Conservation (phyloP, 1,139 yeast genomes). For the Lodderomyces elongisporus region DNA sequence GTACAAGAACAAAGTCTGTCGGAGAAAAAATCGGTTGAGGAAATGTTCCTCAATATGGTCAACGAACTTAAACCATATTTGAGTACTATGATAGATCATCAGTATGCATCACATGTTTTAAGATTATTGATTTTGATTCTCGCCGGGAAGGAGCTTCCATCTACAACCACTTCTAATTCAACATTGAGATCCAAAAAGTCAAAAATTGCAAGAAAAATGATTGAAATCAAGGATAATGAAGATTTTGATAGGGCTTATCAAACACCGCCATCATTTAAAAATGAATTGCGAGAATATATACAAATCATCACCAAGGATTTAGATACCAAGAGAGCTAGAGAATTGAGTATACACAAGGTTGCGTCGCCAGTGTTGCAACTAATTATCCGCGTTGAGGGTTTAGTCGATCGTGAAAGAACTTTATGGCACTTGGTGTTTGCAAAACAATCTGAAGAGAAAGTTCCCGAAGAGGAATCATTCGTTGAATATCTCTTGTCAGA, state of each 20-base stretch:
- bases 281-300: conserved; percentile 48
- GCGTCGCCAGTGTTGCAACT: conserved; percentile 89
- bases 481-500: conserved; percentile 82
- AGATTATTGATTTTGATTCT: conserved; percentile 67
- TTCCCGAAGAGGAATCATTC: conserved; percentile 69
- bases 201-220: conserved; percentile 88
- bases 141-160: conserved; percentile 78
- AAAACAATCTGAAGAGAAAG: conserved; percentile 41
- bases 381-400: conserved; percentile 75
- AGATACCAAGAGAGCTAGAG: conserved; percentile 52
- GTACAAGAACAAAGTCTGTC: conserved; percentile 29
- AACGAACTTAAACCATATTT: conserved; percentile 63
- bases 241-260: conserved; percentile 65
- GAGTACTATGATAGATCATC: conserved; percentile 59
- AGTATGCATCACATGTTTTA: conserved; percentile 84
- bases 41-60: conserved; percentile 56
- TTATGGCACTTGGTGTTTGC: conserved; percentile 57
- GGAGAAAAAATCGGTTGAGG: conserved; percentile 54
- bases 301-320: conserved; percentile 34
- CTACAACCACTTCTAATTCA: conserved; percentile 66
- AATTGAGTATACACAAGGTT: conserved; percentile 68
- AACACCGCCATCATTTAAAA: conserved; percentile 67
- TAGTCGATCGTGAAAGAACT: conserved; percentile 63
- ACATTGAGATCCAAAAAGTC: conserved; percentile 81
- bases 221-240: conserved; percentile 74